Base-by-base conservation (phyloP, 805 yeast species). In the Candida krabiensis region DNA sequence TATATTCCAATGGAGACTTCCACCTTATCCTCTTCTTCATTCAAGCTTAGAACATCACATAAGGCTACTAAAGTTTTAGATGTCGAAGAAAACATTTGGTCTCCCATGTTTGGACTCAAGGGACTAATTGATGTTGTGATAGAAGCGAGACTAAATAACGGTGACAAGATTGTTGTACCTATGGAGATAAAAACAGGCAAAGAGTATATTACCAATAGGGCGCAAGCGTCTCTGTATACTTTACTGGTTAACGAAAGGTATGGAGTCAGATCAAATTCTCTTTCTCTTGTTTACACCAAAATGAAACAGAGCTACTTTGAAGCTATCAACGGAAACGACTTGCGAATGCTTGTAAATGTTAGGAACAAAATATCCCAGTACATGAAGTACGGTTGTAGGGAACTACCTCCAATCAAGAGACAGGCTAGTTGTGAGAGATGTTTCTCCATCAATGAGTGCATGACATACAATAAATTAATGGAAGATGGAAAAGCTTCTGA, bases 71-170 rank as follows among this genome's bases (percentile, higher is more conserved):
- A 82, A 40, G 75, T 89, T 7, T 66, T 87, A 23, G 96, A 86
- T 53, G 77, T 87, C 8, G 99, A 93, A 60, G 97, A 93, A 53
- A 85, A 81, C 50, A 82, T 93, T 11, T 81, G 95, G 88, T 87
- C 97, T 0, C 96, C 97, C 0, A 73, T 77, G 55, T 89, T 75
- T 64, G 99, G 99, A 0, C 62, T 93, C 7, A 78, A 87, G 49
- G 99, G 99, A 0, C 77, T 83, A 50, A 79, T 90, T 13, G 99
- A 93, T 64, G 96, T 83, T 3, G 88, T 96, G 0, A 71, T 88
- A 2, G 84, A 83, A 48, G 83, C 85, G 0, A 25, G 48, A 6
- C 59, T 65, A 18, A 55, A 73, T 7, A 64, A 65, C 30, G 68
- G 67, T 4, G 74, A 75, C n/a, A 75, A 67, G 23, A 70, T 56